A percentile compares a stretch with the other conserved stretches of the same genome.
phyloP scores from a whole-genome alignment of 192 early-diverging fungal genomes.

The Oehlia diaphana region DNA sequence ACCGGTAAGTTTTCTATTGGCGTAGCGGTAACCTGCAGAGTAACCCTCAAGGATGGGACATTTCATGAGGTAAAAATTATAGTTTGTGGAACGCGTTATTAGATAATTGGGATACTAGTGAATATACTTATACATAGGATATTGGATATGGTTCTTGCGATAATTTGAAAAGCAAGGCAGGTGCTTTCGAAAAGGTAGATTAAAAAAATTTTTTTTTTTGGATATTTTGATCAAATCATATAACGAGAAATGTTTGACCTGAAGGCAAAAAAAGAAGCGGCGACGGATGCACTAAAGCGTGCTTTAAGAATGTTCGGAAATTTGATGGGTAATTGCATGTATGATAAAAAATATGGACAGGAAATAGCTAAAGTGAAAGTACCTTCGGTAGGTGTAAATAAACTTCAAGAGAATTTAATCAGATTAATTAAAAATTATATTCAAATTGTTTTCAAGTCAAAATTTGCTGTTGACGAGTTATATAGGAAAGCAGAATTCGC shows the following conservation, averaged over 20 bases:
- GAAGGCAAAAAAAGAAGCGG: conserved; percentile 85
- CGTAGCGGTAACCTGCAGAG: conserved; percentile 71
- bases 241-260: neutral
- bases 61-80: conserved; percentile 65
- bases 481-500: neutral
- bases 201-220: neutral
- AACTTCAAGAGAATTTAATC: neutral
- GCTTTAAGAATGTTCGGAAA: conserved; percentile 87
- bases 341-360: conserved; percentile 70
- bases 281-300: conserved; percentile 89
- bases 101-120: neutral
- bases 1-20: conserved; percentile 63
- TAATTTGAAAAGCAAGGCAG: conserved; percentile 70
- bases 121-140: conserved; percentile 53
- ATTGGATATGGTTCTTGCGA: conserved; percentile 85
- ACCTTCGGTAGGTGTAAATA: neutral
- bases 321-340: conserved; percentile 79
- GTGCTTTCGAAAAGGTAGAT: conserved; percentile 81
- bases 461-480: neutral
- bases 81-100: neutral
- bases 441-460: neutral
- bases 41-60: conserved; percentile 87
- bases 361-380: conserved; percentile 3
- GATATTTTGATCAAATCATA: neutral
- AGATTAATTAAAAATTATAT: neutral